These are phyloP conservation scores for Xylaria longipes DNA, from an alignment of 495 filamentous ascomycete species.

Conservation along the genomic window DNA sequence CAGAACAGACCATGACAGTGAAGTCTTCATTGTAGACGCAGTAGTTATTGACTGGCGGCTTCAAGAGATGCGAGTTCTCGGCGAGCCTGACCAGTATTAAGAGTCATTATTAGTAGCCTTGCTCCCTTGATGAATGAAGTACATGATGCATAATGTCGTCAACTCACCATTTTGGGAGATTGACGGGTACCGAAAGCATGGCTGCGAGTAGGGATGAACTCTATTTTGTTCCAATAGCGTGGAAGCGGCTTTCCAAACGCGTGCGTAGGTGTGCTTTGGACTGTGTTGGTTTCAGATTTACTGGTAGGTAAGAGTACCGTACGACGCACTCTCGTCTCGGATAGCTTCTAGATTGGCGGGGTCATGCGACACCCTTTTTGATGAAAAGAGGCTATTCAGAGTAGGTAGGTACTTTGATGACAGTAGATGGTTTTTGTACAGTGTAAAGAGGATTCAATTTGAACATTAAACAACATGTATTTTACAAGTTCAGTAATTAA, in stretches of 20 bases:
- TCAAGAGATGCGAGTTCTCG: conserved; percentile 88
- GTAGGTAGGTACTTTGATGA: background rate
- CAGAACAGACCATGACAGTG: conserved; percentile 71
- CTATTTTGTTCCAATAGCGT: background rate
- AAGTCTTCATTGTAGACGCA: conserved; percentile 86
- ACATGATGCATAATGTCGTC: background rate
- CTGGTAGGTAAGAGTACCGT: background rate
- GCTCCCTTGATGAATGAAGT: background rate
- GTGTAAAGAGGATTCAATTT: background rate
- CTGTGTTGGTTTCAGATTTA: background rate
- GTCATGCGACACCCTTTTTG: no score
- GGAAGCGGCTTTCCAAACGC: background rate
- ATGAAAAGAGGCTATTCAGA: background rate
- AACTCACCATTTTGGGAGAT: conserved; percentile 83
- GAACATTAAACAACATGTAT: background rate
- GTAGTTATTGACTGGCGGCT: conserved; percentile 97
- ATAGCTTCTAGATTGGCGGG: background rate
- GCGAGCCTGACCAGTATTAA: conserved; percentile 70
- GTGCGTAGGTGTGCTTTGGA: background rate
- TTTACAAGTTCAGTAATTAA: background rate
- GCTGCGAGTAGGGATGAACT: conserved; percentile 13
- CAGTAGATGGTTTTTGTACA: background rate
- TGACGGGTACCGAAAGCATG: conserved; percentile 65
- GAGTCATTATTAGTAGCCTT: background rate
- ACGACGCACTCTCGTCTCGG: conserved; percentile 12